Percentiles rank a stretch among this genome's conserved stretches.
Evolutionary conservation across 2,329 filamentous ascomycete genomes (phyloP).

Genomic region (Fusarium sp.): DNA sequence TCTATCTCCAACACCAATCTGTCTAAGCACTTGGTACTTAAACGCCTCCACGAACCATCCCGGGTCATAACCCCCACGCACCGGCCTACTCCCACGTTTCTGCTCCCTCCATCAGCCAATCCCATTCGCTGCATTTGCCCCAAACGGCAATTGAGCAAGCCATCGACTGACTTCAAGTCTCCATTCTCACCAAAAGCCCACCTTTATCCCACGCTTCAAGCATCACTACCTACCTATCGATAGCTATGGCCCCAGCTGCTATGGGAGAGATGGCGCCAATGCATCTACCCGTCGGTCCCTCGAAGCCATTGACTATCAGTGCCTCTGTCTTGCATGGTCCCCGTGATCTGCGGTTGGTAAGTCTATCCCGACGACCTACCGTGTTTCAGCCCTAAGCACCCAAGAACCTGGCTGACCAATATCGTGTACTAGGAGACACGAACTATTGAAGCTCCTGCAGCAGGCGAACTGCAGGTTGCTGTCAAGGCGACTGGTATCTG

Average conservation of each 20-base stretch:
- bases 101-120: conserved; percentile 45
- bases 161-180: conserved; percentile 43
- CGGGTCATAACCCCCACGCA: conserved; percentile 44
- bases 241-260: conserved; percentile 63
- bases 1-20: conserved; percentile 27
- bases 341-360: conserved; percentile 67
- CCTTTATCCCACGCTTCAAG: conserved; percentile 70
- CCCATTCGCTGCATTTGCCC: conserved; percentile 41
- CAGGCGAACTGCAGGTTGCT: conserved; percentile 71
- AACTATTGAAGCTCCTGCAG: conserved; percentile 58
- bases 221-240: conserved; percentile 21
- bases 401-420: conserved; percentile 32
- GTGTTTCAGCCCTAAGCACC: conserved; percentile 38
- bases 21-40: conserved; percentile 37
- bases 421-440: conserved; percentile 59
- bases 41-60: conserved; percentile 43
- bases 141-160: conserved; percentile 50
- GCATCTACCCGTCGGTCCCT: conserved; percentile 55
- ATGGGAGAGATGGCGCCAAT: conserved; percentile 57
- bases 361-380: conserved; percentile 36
- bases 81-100: conserved; percentile 43
- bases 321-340: conserved; percentile 69
- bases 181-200: conserved; percentile 52
- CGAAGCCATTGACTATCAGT: conserved; percentile 59
- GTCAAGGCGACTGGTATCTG: conserved; percentile 75